Evolutionary conservation across 129 eudicot species (phyloP).

Genomic region (Arctium lappa): DNA sequence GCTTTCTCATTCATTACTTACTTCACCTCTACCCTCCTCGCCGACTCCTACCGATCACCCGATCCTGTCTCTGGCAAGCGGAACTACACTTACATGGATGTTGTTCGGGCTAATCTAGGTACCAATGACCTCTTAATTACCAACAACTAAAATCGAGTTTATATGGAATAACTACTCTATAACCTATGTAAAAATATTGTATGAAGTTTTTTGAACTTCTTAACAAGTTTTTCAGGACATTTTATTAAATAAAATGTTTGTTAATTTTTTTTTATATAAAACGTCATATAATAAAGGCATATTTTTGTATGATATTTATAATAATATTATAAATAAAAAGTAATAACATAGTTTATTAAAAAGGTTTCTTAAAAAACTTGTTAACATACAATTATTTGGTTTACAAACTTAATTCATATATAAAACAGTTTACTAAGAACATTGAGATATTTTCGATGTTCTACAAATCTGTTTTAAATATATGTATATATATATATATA

Average conservation of each 20-base stretch:
- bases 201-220: too few relatives aligned
- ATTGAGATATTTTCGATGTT: background rate
- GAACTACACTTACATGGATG: constrained; percentile 84
- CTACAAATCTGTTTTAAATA: background rate
- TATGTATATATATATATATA: too few relatives aligned
- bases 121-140: background rate
- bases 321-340: background rate
- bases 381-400: background rate
- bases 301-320: too few relatives aligned
- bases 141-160: background rate
- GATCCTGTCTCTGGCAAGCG: constrained; percentile 70
- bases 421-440: background rate
- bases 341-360: background rate
- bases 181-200: too few relatives aligned
- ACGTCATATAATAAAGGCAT: too few relatives aligned
- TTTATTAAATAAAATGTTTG: too few relatives aligned
- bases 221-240: too few relatives aligned
- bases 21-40: constrained; percentile 77
- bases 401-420: background rate
- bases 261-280: too few relatives aligned
- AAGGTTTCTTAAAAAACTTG: too few relatives aligned
- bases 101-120: constrained; percentile 71
- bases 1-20: constrained; percentile 76
- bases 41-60: constrained; percentile 67
- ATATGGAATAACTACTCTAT: too few relatives aligned